Conservation (phyloP, 2,329 filamentous ascomycete genomes). For the Fusarium graminum region DNA sequence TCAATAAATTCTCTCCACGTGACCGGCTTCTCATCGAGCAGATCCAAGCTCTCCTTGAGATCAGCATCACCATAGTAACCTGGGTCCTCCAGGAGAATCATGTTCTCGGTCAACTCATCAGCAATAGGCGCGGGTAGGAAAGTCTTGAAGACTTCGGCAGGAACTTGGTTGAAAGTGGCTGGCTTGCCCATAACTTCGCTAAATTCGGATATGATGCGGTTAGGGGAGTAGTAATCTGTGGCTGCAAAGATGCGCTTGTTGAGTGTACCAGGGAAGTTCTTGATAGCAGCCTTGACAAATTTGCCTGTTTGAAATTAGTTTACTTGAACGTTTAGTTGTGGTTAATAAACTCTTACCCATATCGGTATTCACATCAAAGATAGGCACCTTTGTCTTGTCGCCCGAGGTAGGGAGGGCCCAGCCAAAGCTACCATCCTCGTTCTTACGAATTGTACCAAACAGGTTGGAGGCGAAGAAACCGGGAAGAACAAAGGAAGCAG, state of each 20-base stretch:
- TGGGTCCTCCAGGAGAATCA: slow-evolving; percentile 57
- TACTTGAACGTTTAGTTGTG: rapidly evolving
- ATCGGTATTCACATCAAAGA: slow-evolving; percentile 56
- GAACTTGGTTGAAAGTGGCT: slow-evolving; percentile 49
- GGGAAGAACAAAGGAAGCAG: slow-evolving; percentile 64
- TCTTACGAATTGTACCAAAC: slow-evolving; percentile 47
- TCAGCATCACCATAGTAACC: slow-evolving; percentile 57
- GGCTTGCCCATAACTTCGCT: slow-evolving; percentile 53
- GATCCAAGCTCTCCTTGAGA: slow-evolving; percentile 50
- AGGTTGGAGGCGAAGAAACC: slow-evolving; percentile 69
- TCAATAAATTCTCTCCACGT: slow-evolving; percentile 56
- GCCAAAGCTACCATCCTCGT: slow-evolving; percentile 49
- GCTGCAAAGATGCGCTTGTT: slow-evolving; percentile 56
- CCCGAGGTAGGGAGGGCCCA: slow-evolving; percentile 50
- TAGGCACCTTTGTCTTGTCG: slow-evolving; percentile 53
- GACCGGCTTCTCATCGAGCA: slow-evolving; percentile 55
- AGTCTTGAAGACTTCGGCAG: slow-evolving; percentile 54
- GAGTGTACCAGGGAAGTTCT: slow-evolving; percentile 41
- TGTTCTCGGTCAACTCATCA: slow-evolving; percentile 59
- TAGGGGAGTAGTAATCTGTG: slow-evolving; percentile 54
- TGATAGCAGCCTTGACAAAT: slow-evolving; percentile 54
- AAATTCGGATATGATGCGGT: slow-evolving; percentile 53
- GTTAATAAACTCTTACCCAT: slow-evolving; percentile 51
- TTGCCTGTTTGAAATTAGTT: slow-evolving; percentile 39
- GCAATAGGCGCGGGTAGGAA: slow-evolving; percentile 49